A percentile compares a stretch with the other conserved stretches of the same genome.
Conservation (phyloP, 257 asterid genomes). For the Capsicum chinense region DNA sequence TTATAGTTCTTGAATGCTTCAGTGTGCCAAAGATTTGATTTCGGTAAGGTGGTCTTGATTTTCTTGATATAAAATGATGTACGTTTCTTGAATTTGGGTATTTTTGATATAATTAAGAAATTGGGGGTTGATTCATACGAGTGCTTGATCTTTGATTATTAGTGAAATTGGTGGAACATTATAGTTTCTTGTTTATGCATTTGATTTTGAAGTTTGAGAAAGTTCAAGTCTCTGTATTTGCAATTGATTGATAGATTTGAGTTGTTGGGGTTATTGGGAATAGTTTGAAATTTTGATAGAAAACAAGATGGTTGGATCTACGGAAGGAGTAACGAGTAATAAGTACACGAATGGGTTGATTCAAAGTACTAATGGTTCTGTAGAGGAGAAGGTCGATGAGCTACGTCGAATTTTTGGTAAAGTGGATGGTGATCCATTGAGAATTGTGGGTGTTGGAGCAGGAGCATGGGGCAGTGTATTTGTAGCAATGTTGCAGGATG, state of each 20-base stretch:
- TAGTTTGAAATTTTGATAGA: neutral
- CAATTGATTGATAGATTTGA: constrained; percentile 25
- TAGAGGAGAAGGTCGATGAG: constrained; percentile 76
- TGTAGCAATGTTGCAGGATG: constrained; percentile 84
- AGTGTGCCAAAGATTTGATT: neutral
- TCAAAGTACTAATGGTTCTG: constrained; percentile 51
- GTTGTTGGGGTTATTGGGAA: constrained; percentile 1
- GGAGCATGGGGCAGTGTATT: constrained; percentile 97
- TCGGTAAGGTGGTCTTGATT: neutral
- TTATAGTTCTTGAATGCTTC: neutral
- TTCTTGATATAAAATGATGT: neutral
- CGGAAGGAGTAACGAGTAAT: constrained; percentile 42
- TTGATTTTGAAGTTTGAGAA: constrained; percentile 35
- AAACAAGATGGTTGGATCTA: constrained; percentile 56
- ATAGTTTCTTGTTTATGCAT: neutral
- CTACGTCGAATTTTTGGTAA: constrained; percentile 63
- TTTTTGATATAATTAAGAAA: neutral
- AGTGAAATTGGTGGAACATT: neutral
- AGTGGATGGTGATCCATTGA: constrained; percentile 63
- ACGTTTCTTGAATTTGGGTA: constrained; percentile 21
- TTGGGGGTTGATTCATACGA: neutral
- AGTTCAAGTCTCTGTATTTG: constrained; percentile 38
- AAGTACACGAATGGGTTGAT: constrained; percentile 49
- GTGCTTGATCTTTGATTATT: constrained; percentile 20
- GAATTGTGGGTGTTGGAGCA: constrained; percentile 83